Evolutionary conservation across 1,284 basidiomycete genomes (phyloP), one percentile per base, ranked within the genome.

Genomic region (Rhodofomes roseus): DNA sequence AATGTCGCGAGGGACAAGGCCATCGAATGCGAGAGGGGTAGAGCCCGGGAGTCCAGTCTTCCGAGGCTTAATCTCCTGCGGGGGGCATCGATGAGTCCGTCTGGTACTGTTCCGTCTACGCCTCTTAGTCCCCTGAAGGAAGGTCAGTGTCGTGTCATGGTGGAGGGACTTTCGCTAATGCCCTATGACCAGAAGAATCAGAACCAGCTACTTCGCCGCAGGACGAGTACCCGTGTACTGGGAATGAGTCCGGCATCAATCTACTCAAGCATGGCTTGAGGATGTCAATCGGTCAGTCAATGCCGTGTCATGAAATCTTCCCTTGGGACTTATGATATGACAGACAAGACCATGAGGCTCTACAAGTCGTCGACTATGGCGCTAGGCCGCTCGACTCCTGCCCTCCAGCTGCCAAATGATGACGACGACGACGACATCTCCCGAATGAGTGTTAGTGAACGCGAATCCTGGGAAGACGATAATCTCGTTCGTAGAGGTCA

Each of bases 251-350:
- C 0, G 64, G 70, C 6, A 63, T 77, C 37, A 74, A 69, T 53
- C 60, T 74, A 12, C 72, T 90, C 66, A 89, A 81, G 70, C 87
- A 90, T 62, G 84, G 82, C 59, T 77, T 92, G 62, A 88, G 82
- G 69, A 77, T 81, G 62, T 91, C 89, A 2, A 82, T 92, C 61
- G 88, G 89, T 89, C 64, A 41, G 79, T 68, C 23, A 18, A 12
- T 29, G 14, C 31, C 4, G 31, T 34, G 18, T 12, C 8, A 2
- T n/a, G 18, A 25, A 7, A 9, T 40, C 6, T 23, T n/a, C 44
- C 5, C 6, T 5, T 7, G 34, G 39, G 31, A 44, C 34, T 60
- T 46, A 40, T 29, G 43, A n/a, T 34, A 16, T 9, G 44, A 31
- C 64, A 86, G 85, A 83, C 66, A 83, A 82, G 70, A 84, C 83